Base-by-base conservation (phyloP, 805 yeast genomes). In the Candida broadrunensis region DNA sequence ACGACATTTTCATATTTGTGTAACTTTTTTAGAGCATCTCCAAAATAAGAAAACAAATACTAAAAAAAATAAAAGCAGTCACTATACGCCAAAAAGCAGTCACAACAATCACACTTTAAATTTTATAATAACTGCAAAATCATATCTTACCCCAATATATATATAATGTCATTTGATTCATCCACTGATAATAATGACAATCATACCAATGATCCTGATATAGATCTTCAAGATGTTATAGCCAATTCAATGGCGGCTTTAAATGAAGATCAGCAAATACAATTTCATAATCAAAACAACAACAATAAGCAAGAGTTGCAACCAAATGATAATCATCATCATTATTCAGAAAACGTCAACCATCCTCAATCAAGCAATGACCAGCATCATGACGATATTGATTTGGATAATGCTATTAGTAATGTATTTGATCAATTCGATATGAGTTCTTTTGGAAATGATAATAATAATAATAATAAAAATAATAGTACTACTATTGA, bases 381-480 rank as follows among this genome's bases (percentile, higher is more conserved):
- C 14, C 32, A 29, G 14, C 32, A 29, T 3, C 18, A 29, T 29
- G 32, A 15, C 4, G 32, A 29, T n/a, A 15, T 14, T 29, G 32
- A 29, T 15, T 29, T 29, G 18, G 32, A 29, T 5, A 29, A 11
- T 29, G 32, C 32, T 15, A 65, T 68, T 32, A 72, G 69, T 14
- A 63, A 63, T 44, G 73, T 65, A 1, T 64, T 69, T 45, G 56
- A 55, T 47, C 67, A 51, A 47, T 65, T 59, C 46, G 61, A 49
- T 29, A 29, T 29, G 32, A 29, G n/a, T 5, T 14, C 32, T 3
- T 29, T 29, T 29, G 18, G 9, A 5, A 15, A 29, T 15, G 18
- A 14, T 29, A 29, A 29, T 29, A 11, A 29, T 5, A 15, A 14
- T 14, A 29, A n/a, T 29, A n/a, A 29, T 15, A 14, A 6, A 5